A percentile compares a stretch with the other conserved stretches of the same genome.
These are phyloP conservation scores for Massariosphaeria phaeospora DNA, from an alignment of 495 filamentous ascomycete genomes.

Conservation along the genomic window DNA sequence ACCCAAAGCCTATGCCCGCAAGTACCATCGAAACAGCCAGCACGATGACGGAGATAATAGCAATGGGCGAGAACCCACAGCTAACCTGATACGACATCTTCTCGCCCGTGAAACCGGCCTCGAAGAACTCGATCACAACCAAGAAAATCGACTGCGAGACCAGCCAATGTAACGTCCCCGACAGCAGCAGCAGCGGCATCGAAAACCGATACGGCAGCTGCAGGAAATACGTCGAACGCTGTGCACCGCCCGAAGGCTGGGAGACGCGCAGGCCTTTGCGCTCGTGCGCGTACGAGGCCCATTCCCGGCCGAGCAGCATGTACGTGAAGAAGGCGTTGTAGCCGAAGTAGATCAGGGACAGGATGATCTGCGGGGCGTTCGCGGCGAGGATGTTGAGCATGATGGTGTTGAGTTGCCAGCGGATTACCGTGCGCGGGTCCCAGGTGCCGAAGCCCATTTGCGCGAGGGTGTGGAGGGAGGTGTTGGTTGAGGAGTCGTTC, in stretches of 20 bases:
- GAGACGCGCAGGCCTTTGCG: conserved; percentile 14
- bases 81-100: neutral
- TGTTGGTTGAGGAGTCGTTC: neutral
- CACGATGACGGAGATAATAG: neutral
- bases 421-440: neutral
- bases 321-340: conserved; percentile 22
- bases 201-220: conserved; percentile 20
- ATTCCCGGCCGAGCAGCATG: conserved; percentile 19
- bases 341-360: too few relatives aligned
- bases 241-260: neutral
- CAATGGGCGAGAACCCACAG: neutral
- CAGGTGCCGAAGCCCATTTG: neutral
- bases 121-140: conserved; percentile 6
- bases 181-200: conserved; percentile 8
- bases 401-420: neutral
- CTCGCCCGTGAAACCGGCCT: conserved; percentile 4
- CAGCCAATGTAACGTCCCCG: conserved; percentile 18
- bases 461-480: neutral
- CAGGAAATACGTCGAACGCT: conserved; percentile 25
- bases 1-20: conserved; percentile 6
- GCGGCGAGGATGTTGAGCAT: neutral
- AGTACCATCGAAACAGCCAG: conserved; percentile 11
- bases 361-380: neutral
- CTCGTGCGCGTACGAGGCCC: conserved; percentile 10
- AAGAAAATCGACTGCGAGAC: conserved; percentile 25